Base-by-base conservation (phyloP, 2,329 filamentous ascomycete genomes). In the Thielaviopsis populi region DNA sequence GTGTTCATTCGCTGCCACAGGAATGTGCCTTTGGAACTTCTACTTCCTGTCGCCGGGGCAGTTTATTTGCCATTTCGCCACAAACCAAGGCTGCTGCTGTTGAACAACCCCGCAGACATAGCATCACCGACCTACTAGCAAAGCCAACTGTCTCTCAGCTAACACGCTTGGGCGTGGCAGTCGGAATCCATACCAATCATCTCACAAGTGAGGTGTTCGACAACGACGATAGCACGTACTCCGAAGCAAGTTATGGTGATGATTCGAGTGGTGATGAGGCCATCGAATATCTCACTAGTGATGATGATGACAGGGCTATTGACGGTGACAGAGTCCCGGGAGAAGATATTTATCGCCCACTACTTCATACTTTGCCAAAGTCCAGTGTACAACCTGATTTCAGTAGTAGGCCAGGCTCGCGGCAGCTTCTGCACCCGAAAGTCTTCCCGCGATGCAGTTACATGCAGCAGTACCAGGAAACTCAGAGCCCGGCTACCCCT, bases 151-250 rank as follows among this genome's bases (percentile, higher is more conserved):
- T 82, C 24, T 76, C 77, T 3, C 73, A 74, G 17, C 71, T 82
- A 19, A 73, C 76, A 68, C 78, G 80, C 73, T 73, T 88, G 59
- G 85, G 85, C 2, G 78, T 88, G 24, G 88, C 78, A 68, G 78
- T 89, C 67, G 86, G 86, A 1, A 91, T 92, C 74, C 85, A 85
- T 67, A 91, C 88, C 2, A 87, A 91, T 68, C 83, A 84, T 63
- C 74, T 95, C 1, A 79, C 83, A 8, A 79, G 83, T 64, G 80
- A 83, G 27, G 79, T 87, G 11, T 76, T 88, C 3, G 76, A 78
- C 11, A 61, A 65, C 33, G 42, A 42, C 22, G 63, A 65, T 54
- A 70, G 22, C 41, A 46, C 30, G 17, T 56, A 56, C 50, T 56
- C 30, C 1, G 27, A 33, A 1, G 27, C 17, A 1, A 33, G 50